These are phyloP conservation scores for Chlorella sp. DNA, from an alignment of 139 green algal species.

Conservation along the genomic window DNA sequence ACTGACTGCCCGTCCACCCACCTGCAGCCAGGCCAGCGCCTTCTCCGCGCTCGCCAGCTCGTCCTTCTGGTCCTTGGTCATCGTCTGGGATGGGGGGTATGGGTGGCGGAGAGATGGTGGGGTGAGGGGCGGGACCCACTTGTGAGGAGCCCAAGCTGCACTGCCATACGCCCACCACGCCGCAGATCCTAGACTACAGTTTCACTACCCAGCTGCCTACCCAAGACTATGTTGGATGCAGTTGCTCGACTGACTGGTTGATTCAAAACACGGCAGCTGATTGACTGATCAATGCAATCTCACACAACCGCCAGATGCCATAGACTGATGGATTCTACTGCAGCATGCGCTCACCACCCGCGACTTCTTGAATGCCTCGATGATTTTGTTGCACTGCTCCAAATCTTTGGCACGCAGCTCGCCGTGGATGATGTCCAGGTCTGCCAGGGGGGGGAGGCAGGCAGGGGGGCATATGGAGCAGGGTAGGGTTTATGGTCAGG, in stretches of 20 bases:
- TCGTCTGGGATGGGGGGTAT: not conserved
- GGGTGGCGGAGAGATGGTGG: not conserved
- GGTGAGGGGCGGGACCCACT: not conserved
- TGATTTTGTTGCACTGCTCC: constrained; percentile 53
- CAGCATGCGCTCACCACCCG: not conserved
- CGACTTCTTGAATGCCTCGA: constrained; percentile 47
- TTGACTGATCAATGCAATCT: not conserved
- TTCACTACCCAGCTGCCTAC: not conserved
- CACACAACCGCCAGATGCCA: not conserved
- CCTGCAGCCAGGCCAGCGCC: constrained; percentile 65
- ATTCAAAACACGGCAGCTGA: not conserved
- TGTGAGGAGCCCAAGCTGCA: not conserved
- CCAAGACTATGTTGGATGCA: not conserved
- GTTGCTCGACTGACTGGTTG: not conserved
- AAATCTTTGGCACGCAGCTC: constrained; percentile 35
- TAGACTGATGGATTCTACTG: not conserved
- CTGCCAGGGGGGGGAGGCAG: not conserved
- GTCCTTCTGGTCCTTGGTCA: constrained; percentile 92
- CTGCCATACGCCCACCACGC: not conserved
- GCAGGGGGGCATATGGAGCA: no score
- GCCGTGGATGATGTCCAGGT: not conserved
- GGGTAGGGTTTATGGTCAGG: no score
- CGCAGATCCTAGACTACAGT: no score
- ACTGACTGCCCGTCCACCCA: not conserved
- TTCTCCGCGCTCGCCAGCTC: constrained; percentile 73